Percentiles rank a stretch among this genome's conserved stretches.
Evolutionary conservation across 352 stramenopile genomes (phyloP).

Genomic region (Plasmopara muralis): DNA sequence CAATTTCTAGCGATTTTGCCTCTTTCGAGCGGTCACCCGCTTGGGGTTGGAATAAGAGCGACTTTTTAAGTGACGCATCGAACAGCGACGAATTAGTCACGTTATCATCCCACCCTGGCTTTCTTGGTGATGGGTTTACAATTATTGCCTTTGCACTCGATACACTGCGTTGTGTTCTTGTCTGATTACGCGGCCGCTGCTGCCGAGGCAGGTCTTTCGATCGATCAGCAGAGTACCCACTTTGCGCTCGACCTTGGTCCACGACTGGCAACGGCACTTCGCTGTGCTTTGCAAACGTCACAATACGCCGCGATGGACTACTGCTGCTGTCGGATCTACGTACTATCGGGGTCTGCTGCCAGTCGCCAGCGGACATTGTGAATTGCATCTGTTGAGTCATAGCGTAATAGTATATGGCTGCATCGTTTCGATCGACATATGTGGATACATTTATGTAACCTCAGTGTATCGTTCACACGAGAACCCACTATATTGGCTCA

Average conservation of each 20-base stretch:
- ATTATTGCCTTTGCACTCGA: neutral
- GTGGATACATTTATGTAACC: conserved; percentile 2
- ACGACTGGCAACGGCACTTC: conserved; percentile 33
- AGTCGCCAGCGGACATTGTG: neutral
- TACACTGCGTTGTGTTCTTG: conserved; percentile 1
- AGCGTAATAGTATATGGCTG: neutral
- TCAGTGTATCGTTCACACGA: neutral
- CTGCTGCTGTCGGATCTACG: conserved; percentile 3
- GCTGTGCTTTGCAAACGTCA: conserved; percentile 46
- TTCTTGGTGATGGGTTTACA: conserved; percentile 2
- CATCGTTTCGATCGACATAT: conserved; percentile 7
- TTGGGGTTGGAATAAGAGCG: conserved; percentile 41
- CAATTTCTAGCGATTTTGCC: neutral
- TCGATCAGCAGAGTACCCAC: conserved; percentile 10
- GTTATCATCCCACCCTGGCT: conserved; percentile 44
- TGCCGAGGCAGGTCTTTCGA: conserved; percentile 1
- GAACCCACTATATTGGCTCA: neutral
- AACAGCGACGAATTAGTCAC: conserved; percentile 32
- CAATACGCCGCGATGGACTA: conserved; percentile 25
- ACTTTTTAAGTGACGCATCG: conserved; percentile 46
- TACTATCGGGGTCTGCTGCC: neutral
- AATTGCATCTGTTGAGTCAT: conserved; percentile 24
- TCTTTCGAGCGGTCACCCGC: conserved; percentile 34
- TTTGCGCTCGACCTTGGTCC: conserved; percentile 15
- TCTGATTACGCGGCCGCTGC: neutral